Base-by-base conservation (phyloP, 192 early-diverging fungal species). In the Podila epigama region DNA sequence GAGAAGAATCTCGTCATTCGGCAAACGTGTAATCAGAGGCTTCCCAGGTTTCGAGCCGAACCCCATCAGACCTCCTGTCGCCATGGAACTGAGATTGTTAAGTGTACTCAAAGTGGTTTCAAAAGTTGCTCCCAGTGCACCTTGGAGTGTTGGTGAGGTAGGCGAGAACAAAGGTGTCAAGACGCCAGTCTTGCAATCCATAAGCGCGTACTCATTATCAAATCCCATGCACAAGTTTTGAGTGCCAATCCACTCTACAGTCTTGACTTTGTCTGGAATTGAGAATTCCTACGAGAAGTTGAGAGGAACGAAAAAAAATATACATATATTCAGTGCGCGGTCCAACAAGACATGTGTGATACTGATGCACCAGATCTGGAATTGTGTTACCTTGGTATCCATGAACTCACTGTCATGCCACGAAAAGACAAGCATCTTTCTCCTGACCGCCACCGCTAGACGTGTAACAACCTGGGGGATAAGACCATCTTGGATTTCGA, bases 181-280 rank as follows among this genome's bases (percentile, higher is more conserved):
- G 10, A 63, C 66, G 4, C 88, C 87, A 20, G 88, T 82, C 28
- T 84, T 81, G 15, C 87, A 65, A 44, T 90, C 82, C 68, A 92
- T 86, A 22, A 88, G 72, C 5, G 80, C 85, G 41, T 90, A 91
- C 52, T 91, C 91, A 41, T 73, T 80, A 32, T 85, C 77, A 40
- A 90, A 84, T 29, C 88, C 88, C 28, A 88, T 60, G 44, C 88
- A 90, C n/a, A 96, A 80, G 60, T 89, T 86, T 25, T 84, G 87
- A 0, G 85, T 80, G 2, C 90, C 86, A 18, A 92, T 84, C 92
- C 94, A 98, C 37, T 87, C 83, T 84, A 98, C 86, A 13, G 92
- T 83, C 37, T 84, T 80, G 31, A 95, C 85, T 22, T 84, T 84
- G 51, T 98, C 93, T 0, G 91, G 82, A 12, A 92, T 80, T 31